Evolutionary conservation across 2,329 filamentous ascomycete genomes (phyloP).

Genomic region (Aureobasidium uvarum): DNA sequence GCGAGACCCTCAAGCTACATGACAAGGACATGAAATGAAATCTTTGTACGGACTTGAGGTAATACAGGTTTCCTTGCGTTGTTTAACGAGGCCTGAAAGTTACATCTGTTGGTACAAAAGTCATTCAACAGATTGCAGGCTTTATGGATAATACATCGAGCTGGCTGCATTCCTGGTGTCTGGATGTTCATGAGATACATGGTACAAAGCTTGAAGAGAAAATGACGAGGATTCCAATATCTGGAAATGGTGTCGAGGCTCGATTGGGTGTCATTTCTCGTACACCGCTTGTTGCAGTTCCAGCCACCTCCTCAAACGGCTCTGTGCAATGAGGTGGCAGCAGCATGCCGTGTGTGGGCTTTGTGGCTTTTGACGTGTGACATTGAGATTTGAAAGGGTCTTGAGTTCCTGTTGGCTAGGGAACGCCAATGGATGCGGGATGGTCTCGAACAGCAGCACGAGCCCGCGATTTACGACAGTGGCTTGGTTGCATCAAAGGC

Average conservation of each 20-base stretch:
- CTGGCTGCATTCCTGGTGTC: too few relatives aligned
- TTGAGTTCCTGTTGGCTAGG: constrained; percentile 1
- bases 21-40: too few relatives aligned
- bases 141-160: too few relatives aligned
- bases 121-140: too few relatives aligned
- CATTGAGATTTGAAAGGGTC: constrained; percentile 4
- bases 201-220: too few relatives aligned
- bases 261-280: background rate
- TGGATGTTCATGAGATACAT: too few relatives aligned
- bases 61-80: too few relatives aligned
- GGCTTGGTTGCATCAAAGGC: constrained; percentile 10
- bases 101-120: too few relatives aligned
- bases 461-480: constrained; percentile 12
- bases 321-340: background rate
- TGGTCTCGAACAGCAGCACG: constrained; percentile 10
- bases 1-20: too few relatives aligned
- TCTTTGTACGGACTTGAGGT: too few relatives aligned
- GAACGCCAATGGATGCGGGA: constrained; percentile 2
- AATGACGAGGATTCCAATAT: too few relatives aligned
- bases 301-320: background rate
- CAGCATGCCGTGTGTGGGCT: background rate
- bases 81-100: too few relatives aligned
- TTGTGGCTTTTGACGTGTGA: background rate
- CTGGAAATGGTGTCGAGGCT: background rate
- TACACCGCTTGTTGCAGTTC: background rate